phyloP scores from a whole-genome alignment of 768 basidiomycete genomes.

The Hygrocybe punicea region DNA sequence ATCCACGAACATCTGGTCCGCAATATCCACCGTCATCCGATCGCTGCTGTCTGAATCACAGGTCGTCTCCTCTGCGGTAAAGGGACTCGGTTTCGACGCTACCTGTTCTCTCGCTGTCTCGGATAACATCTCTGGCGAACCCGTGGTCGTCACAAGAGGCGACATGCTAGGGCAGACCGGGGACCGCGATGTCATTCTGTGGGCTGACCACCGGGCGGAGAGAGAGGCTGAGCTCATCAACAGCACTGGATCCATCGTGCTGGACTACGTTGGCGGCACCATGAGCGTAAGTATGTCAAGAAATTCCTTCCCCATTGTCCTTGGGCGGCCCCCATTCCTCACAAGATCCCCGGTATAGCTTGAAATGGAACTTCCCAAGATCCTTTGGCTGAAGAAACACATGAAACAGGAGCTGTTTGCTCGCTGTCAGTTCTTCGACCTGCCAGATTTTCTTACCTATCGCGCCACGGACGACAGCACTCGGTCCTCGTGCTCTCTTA shows the following conservation, averaged over 20 bases:
- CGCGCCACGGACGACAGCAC: conserved; percentile 71
- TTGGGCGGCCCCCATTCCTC: conserved; percentile 4
- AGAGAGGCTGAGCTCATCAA: conserved; percentile 91
- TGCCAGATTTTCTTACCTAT: conserved; percentile 96
- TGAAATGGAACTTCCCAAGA: conserved; percentile 98
- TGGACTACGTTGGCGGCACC: conserved; percentile 93
- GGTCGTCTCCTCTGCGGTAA: conserved; percentile 58
- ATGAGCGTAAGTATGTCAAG: conserved; percentile 67
- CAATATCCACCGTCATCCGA: conserved; percentile 59
- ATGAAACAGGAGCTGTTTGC: conserved; percentile 73
- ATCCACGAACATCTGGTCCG: conserved; percentile 80
- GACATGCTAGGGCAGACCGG: conserved; percentile 58
- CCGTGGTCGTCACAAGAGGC: conserved; percentile 72
- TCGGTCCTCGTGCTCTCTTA: conserved; percentile 88
- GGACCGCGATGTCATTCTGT: conserved; percentile 85
- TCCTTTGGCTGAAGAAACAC: conserved; percentile 91
- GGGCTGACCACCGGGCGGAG: conserved; percentile 96
- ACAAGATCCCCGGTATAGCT: conserved; percentile 46
- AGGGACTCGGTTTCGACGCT: conserved; percentile 91
- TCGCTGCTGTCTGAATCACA: conserved; percentile 58
- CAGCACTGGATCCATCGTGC: conserved; percentile 71
- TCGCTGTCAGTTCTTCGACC: conserved; percentile 79
- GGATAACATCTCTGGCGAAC: conserved; percentile 60
- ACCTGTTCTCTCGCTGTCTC: conserved; percentile 94
- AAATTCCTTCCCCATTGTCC: conserved; percentile 14